phyloP scores from a whole-genome alignment of 2,329 filamentous ascomycete species.

The Alternaria gansuensis region DNA sequence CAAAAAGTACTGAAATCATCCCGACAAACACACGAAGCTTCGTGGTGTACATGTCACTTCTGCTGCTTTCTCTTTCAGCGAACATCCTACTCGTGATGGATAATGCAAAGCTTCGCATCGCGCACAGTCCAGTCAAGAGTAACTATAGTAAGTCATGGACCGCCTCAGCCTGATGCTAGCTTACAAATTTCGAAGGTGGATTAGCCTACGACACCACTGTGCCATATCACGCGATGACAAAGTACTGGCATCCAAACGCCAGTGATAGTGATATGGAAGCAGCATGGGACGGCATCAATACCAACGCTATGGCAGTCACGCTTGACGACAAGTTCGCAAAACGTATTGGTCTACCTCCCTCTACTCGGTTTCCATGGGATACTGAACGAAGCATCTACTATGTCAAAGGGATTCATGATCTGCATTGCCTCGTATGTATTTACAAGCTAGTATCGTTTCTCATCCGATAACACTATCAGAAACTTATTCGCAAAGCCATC shows the following conservation, averaged over 20 bases:
- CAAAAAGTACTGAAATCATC: slow-evolving; percentile 37
- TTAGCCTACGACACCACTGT: slow-evolving; percentile 41
- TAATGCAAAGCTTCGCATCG: slow-evolving; percentile 34
- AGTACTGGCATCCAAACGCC: slow-evolving; percentile 46
- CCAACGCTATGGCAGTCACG: slow-evolving; percentile 45
- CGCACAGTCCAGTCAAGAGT: slow-evolving; percentile 30
- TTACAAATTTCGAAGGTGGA: slow-evolving; percentile 31
- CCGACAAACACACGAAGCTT: slow-evolving; percentile 41
- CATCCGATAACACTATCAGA: slow-evolving; percentile 27
- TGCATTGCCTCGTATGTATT: slow-evolving; percentile 45
- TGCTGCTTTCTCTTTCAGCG: slow-evolving; percentile 42
- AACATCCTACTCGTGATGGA: slow-evolving; percentile 45
- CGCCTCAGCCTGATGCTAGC: background rate
- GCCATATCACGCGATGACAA: slow-evolving; percentile 38
- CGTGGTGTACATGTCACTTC: slow-evolving; percentile 37
- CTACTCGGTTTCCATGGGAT: slow-evolving; percentile 49
- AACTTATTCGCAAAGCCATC: slow-evolving; percentile 49
- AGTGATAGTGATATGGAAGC: slow-evolving; percentile 38
- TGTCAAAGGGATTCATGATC: slow-evolving; percentile 47
- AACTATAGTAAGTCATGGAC: slow-evolving; percentile 36
- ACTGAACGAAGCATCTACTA: slow-evolving; percentile 49
- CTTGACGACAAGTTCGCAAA: slow-evolving; percentile 42
- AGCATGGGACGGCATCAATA: slow-evolving; percentile 50
- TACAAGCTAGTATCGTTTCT: background rate
- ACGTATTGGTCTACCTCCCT: slow-evolving; percentile 35